These are phyloP conservation scores for Pseudogymnoascus destructans DNA, from an alignment of 2,329 filamentous ascomycete species.

Conservation along the genomic window DNA sequence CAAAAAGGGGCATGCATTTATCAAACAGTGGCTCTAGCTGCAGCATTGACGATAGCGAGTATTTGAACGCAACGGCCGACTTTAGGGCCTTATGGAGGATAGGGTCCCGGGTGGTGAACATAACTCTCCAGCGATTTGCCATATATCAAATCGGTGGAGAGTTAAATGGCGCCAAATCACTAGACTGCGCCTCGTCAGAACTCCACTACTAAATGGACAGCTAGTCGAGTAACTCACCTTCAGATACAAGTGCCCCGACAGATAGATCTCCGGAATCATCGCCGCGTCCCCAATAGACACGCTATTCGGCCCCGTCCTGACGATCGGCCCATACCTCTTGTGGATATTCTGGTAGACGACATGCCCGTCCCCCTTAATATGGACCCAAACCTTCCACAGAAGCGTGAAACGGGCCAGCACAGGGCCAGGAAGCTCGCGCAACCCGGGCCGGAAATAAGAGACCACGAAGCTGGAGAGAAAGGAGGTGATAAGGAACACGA, in stretches of 20 bases:
- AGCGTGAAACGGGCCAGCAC: constrained; percentile 16
- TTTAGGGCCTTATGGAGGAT: constrained; percentile 27
- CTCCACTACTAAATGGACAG: not conserved
- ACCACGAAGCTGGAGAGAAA: not conserved
- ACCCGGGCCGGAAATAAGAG: not conserved
- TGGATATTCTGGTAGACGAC: constrained; percentile 13
- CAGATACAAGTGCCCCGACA: not conserved
- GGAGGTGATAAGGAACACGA: not conserved
- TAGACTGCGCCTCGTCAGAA: not conserved
- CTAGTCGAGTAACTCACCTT: not conserved
- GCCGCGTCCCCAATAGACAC: constrained; percentile 15
- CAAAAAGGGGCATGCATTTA: constrained; percentile 31
- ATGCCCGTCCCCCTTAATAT: constrained; percentile 12
- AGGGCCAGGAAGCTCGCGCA: constrained; percentile 16
- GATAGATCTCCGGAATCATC: constrained; percentile 11
- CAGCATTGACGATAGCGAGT: constrained; percentile 34
- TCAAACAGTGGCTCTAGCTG: constrained; percentile 36
- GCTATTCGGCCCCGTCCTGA: constrained; percentile 18
- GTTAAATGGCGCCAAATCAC: not conserved
- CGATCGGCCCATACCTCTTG: constrained; percentile 15
- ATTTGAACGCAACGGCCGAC: constrained; percentile 30
- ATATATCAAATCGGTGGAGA: too few species aligned
- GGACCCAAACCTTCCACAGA: constrained; percentile 14
- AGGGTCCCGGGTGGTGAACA: constrained; percentile 26
- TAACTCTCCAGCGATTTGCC: not conserved